phyloP scores from a whole-genome alignment of 148 eudicot species.

The Chenopodium suecicum region DNA sequence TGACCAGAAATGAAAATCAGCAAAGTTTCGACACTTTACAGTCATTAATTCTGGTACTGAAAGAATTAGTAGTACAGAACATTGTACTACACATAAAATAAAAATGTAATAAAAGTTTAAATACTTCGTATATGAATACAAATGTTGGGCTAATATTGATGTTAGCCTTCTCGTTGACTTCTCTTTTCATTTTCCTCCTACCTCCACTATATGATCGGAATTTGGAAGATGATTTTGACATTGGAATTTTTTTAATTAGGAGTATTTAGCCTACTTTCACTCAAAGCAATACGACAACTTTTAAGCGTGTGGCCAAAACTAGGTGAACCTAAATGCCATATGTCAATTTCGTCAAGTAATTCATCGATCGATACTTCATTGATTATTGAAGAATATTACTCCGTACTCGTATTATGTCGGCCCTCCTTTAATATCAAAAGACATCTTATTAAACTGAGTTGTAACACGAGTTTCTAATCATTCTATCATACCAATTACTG shows the following conservation, averaged over 20 bases:
- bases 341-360: background rate
- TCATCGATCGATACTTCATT: background rate
- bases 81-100: constrained; percentile 29
- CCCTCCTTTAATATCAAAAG: too few relatives aligned
- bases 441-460: background rate
- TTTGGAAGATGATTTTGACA: background rate
- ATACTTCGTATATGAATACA: background rate
- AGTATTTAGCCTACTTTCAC: background rate
- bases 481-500: too few relatives aligned
- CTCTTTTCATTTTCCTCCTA: background rate
- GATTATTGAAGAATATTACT: too few relatives aligned
- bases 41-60: constrained; percentile 2
- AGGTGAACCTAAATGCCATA: background rate
- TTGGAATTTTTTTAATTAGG: background rate
- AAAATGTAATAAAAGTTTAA: background rate
- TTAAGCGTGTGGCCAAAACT: background rate
- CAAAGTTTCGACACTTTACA: background rate
- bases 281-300: background rate
- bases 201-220: constrained; percentile 7
- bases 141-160: constrained; percentile 22
- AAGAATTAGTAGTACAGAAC: constrained; percentile 25
- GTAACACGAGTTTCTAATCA: too few relatives aligned
- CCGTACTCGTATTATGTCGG: too few relatives aligned
- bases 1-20: background rate
- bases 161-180: constrained; percentile 23